Conservation (phyloP, 805 yeast species). For the Candida pini region DNA sequence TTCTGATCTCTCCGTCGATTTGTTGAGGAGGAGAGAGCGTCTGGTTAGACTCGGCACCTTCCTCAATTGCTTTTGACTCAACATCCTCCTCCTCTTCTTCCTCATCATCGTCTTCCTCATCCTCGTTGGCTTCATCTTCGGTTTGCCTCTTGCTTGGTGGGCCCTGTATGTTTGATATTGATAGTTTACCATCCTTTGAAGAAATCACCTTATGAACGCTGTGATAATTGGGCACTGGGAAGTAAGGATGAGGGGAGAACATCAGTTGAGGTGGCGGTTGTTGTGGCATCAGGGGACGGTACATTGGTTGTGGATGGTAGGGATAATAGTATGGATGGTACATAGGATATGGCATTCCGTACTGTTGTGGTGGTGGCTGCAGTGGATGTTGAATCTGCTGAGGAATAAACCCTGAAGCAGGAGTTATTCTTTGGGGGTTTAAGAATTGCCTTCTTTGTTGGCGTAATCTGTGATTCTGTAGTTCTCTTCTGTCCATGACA, state of each 20-base stretch:
- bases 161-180: neutral
- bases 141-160: neutral
- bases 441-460: too few species aligned
- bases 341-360: neutral
- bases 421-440: too few species aligned
- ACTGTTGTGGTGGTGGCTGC: neutral
- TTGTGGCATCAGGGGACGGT: neutral
- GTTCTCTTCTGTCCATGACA: neutral
- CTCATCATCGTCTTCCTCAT: slow-evolving; percentile 2
- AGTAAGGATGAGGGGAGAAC: neutral
- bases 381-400: neutral
- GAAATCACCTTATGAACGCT: neutral
- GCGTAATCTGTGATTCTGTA: neutral
- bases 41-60: slow-evolving; percentile 12
- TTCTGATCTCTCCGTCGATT: slow-evolving; percentile 14
- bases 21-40: neutral
- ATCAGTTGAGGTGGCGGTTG: neutral
- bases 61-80: slow-evolving; percentile 20
- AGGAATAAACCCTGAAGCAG: neutral
- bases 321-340: neutral
- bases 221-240: neutral
- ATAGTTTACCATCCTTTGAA: too few species aligned
- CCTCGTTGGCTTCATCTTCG: slow-evolving; percentile 1
- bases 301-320: neutral
- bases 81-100: slow-evolving; percentile 14